phyloP scores from a whole-genome alignment of 257 asterid genomes.

The Haberlea rhodopensis region DNA sequence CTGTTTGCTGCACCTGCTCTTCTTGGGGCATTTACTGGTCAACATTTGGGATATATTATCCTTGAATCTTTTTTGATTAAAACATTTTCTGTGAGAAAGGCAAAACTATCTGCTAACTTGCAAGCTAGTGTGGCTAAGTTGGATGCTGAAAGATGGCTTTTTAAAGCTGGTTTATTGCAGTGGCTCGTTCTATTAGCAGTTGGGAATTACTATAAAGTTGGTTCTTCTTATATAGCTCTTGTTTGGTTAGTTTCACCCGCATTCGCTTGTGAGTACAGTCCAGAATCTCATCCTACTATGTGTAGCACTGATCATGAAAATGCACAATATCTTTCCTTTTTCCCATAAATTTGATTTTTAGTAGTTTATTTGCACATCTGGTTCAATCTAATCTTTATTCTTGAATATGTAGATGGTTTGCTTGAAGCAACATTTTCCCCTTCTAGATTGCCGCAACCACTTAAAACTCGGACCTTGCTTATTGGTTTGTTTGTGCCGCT shows the following conservation, averaged over 20 bases:
- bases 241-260: constrained; percentile 90
- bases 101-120: constrained; percentile 44
- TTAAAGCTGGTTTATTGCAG: constrained; percentile 76
- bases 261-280: constrained; percentile 79
- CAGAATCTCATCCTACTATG: constrained; percentile 14
- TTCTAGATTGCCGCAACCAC: constrained; percentile 79
- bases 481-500: constrained; percentile 68
- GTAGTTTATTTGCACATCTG: not conserved
- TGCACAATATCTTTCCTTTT: not conserved
- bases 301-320: not conserved
- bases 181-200: constrained; percentile 69
- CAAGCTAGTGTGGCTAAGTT: constrained; percentile 62
- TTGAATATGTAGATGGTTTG: constrained; percentile 71
- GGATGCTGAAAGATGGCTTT: constrained; percentile 97
- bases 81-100: constrained; percentile 38
- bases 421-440: constrained; percentile 97
- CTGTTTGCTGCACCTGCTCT: constrained; percentile 89
- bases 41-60: constrained; percentile 66
- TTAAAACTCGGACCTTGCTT: constrained; percentile 75
- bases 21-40: constrained; percentile 86
- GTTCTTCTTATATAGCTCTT: constrained; percentile 76
- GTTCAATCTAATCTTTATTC: constrained; percentile 32
- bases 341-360: constrained; percentile 17
- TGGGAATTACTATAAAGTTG: constrained; percentile 70
- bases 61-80: constrained; percentile 51